Base-by-base conservation (phyloP, 2,329 filamentous ascomycete genomes). In the Colletotrichum graminicola region DNA sequence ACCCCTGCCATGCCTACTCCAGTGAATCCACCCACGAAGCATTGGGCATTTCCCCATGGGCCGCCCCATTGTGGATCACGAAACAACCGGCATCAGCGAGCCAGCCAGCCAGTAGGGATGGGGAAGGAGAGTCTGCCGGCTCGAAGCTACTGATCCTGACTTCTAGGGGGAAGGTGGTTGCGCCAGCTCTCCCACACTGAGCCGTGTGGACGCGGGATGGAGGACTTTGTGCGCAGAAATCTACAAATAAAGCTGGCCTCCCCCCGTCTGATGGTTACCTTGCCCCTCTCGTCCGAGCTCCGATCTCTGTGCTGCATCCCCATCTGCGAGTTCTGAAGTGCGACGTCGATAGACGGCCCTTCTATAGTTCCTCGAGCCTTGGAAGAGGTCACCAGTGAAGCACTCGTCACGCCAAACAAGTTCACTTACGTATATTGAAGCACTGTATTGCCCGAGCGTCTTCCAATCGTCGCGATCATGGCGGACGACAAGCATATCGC, bases 191-290 rank as follows among this genome's bases (percentile, higher is more conserved):
- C 51, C 41, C 49, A 43, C 16, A 43, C 49, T 47, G 41, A 32
- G 36, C 5, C 5, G 32, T 7, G 29, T 36, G 23, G 56, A 61
- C 14, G 60, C 54, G 63, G 49, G 63, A 71, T 62, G 55, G 39
- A 61, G 29, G 5, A 12, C 32, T 26, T 62, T 45, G 49, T 56
- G 65, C 47, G 56, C 18, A 36, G 36, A 36, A 59, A 68, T 65
- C 62, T 62, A 71, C 68, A 63, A 54, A 71, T 71, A 71, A 52
- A 29, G 47, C 60, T 29, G 32, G 34, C n/a, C 34, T 29, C 45
- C 45, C 45, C 45, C 56, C 52, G 36, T 29, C 34, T 51, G 52
- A 36, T 67, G 18, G 8, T 8, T 21, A 43, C 26, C 56, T 41
- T 34, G 29, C 3, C 10, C 29, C 54, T 21, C 39, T 36, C 39